Base-by-base conservation (phyloP, 2,329 filamentous ascomycete species). In the Fusarium sp. region DNA sequence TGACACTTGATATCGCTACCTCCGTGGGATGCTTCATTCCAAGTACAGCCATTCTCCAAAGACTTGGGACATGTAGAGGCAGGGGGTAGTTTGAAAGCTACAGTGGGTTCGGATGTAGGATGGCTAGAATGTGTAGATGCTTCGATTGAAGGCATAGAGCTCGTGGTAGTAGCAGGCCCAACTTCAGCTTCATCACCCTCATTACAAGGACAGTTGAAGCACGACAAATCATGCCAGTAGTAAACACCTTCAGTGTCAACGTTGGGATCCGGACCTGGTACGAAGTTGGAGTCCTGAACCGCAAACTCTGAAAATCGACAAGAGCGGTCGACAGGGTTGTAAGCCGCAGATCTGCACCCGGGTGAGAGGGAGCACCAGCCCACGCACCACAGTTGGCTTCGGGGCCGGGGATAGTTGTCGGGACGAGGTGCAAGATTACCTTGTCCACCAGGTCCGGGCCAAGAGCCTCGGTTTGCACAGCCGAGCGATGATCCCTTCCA, bases 151-250 rank as follows among this genome's bases (percentile, higher is more conserved):
- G 10, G 44, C 9, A 31, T 6, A 6, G 47, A 31, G 1, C 2
- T 16, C 8, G 49, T 9, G 2, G 57, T 60, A 6, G 44, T 2
- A 1, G n/a, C 9, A 1, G 55, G 18, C 1, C 51, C 57, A 2
- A 11, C 2, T 4, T 20, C 47, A 30, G 26, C 6, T 12, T 38
- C 2, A 2, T 38, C 33, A 4, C 47, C n/a, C 12, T 60, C 57
- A 2, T 61, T 51, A 4, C 57, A 61, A 9, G 42, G 57, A 8
- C 57, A 61, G 18, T 61, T 42, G 15, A 61, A 61, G 30, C 55
- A 61, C 2, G 57, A 61, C 15, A 61, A 13, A n/a, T 61, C 57
- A 6, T 61, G 57, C 57, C 57, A 61, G 18, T 61, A 61, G 8
- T 51, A 61, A 3, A 61, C 55, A 1, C 57, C 57, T 2, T 61